These are phyloP conservation scores for Solanum okadae DNA, from an alignment of 257 asterid species.

Conservation along the genomic window DNA sequence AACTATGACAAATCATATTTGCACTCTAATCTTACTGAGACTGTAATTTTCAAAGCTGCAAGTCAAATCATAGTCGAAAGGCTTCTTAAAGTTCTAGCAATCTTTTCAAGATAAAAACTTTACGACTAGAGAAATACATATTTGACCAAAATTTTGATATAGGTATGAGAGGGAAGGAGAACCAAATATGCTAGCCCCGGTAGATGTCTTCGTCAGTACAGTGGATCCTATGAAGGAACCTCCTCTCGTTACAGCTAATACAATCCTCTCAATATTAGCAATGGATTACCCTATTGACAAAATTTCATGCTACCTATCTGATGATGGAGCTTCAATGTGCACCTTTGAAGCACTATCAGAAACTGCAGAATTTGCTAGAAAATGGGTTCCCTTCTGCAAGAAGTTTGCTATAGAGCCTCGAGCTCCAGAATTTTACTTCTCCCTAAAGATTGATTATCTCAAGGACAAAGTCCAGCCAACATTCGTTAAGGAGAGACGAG, in stretches of 20 bases:
- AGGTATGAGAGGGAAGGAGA: constrained; percentile 95
- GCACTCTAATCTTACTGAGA: neutral
- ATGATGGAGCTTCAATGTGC: constrained; percentile 97
- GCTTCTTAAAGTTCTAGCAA: neutral
- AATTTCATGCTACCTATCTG: constrained; percentile 85
- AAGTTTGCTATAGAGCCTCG: constrained; percentile 87
- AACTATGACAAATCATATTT: neutral
- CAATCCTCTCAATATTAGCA: constrained; percentile 83
- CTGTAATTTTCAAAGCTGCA: neutral
- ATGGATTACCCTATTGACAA: constrained; percentile 94
- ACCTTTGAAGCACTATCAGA: constrained; percentile 91
- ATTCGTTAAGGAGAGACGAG: constrained; percentile 91
- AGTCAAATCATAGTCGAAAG: neutral
- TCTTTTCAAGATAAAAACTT: neutral
- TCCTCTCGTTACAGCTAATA: constrained; percentile 86
- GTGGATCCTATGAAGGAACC: constrained; percentile 97
- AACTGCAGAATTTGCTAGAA: constrained; percentile 87
- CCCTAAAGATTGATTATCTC: constrained; percentile 78
- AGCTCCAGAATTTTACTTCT: constrained; percentile 94
- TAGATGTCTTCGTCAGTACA: constrained; percentile 85
- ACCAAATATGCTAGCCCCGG: constrained; percentile 79
- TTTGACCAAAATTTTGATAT: constrained; percentile 11
- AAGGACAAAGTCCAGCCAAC: constrained; percentile 96
- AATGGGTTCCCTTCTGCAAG: constrained; percentile 96
- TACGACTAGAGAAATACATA: neutral